Evolutionary conservation across 2,329 filamentous ascomycete genomes (phyloP), one percentile per base, ranked within the genome.

Genomic region (Fusarium anthophilum): DNA sequence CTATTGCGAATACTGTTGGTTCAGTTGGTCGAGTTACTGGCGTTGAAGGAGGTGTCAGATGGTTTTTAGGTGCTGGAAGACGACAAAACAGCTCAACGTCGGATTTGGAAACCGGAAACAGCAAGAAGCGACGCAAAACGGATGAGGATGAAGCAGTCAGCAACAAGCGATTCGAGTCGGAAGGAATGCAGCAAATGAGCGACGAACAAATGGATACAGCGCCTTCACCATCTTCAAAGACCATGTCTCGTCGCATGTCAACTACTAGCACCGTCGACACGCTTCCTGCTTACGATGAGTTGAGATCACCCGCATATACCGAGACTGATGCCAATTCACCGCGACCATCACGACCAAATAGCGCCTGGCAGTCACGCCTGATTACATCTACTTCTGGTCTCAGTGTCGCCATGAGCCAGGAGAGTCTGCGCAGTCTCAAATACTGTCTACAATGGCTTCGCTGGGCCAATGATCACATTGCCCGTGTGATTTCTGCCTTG

Each of bases 381-480:
- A 93, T 98, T 75, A 93, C 97, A 81, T 95, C 94, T 10, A 98
- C 96, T 0, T 97, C 95, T 2, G 96, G 95, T 1, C 88, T 98
- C 2, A 95, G 95, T 72, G 92, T 97, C 22, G 95, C 96, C 2
- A 94, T 99, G 88, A 97, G 93, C 78, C 93, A 97, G 24, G 93
- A 96, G 78, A 97, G 94, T 28, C 85, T 98, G 14, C 90, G 91
- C 58, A 96, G 93, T 70, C 85, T 99, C 47, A 94, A 94, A 77
- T 96, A 94, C 77, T 98, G 95, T 73, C 85, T 98, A 5, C 88
- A 89, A 30, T 93, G 95, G 87, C 86, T 98, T 53, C 89, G 91
- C 32, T 93, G 92, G 88, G 94, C 94, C 4, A 97, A 97, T 70
- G 91, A 90, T 12, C 93, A 94, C 79, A 91, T 98, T 64, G 91